A percentile compares a stretch with the other conserved stretches of the same genome.
Evolutionary conservation across 116 monocot genomes (phyloP).

Genomic region (Trichopus zeylanicus): DNA sequence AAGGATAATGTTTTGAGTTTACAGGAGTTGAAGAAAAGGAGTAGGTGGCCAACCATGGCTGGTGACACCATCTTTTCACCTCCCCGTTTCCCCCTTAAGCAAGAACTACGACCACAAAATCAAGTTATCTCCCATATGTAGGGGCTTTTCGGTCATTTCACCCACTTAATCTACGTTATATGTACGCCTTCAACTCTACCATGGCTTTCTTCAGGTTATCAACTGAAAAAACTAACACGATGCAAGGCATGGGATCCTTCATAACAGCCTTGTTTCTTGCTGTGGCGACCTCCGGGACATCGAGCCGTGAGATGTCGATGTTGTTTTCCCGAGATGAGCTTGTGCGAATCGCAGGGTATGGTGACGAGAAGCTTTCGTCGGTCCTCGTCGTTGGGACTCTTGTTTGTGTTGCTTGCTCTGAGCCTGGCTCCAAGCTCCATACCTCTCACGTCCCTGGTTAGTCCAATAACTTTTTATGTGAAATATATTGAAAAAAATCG

Average conservation of each 20-base stretch:
- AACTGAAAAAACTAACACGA: no score
- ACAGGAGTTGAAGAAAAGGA: not conserved
- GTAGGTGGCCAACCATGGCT: constrained; percentile 21
- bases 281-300: not conserved
- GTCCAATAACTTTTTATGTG: not conserved
- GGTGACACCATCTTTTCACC: constrained; percentile 21
- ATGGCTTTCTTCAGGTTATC: not conserved
- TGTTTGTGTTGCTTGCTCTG: constrained; percentile 26
- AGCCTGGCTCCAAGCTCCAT: constrained; percentile 4
- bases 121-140: no score
- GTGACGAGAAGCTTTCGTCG: constrained; percentile 57
- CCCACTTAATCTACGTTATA: not conserved
- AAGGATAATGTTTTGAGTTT: no score
- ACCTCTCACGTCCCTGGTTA: constrained; percentile 27
- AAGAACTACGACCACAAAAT: not conserved
- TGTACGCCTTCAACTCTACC: not conserved
- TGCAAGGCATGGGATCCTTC: not conserved
- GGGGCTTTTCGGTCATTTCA: no score
- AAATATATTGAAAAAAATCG: no score
- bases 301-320: constrained; percentile 19
- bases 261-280: not conserved
- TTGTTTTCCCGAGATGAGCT: constrained; percentile 35
- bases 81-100: constrained; percentile 2
- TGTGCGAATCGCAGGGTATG: constrained; percentile 38
- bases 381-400: constrained; percentile 47